These are phyloP conservation scores for Coemansia sp. DNA, from an alignment of 192 early-diverging fungal genomes.

Conservation along the genomic window DNA sequence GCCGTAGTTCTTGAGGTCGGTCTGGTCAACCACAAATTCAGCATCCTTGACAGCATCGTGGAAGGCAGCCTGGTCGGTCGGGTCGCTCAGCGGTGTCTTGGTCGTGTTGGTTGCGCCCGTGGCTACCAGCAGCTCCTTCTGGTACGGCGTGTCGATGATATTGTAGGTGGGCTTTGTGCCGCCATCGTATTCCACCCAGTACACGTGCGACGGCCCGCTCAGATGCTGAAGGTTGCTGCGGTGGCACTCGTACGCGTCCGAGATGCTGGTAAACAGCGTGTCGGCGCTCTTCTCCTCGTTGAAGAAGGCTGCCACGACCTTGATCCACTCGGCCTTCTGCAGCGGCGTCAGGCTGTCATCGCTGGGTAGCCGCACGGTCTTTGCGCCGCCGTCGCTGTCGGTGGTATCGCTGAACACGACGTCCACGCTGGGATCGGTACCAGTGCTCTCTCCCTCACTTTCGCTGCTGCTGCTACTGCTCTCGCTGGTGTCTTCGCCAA, in stretches of 20 bases:
- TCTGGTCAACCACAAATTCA: conserved; percentile 69
- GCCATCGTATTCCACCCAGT: conserved; percentile 59
- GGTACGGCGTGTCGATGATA: conserved; percentile 54
- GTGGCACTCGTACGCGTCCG: conserved; percentile 49
- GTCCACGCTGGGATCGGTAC: neutral
- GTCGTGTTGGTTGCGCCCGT: conserved; percentile 63
- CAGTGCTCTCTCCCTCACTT: too few species aligned
- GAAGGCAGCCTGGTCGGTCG: conserved; percentile 47
- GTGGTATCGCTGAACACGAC: conserved; percentile 37
- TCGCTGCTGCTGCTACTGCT: neutral
- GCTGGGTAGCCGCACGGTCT: conserved; percentile 32
- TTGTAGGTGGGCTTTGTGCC: conserved; percentile 58
- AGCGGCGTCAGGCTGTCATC: conserved; percentile 35
- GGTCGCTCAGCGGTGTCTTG: conserved; percentile 23
- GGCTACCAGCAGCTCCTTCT: conserved; percentile 59
- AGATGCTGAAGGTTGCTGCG: conserved; percentile 38
- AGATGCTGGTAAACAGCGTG: conserved; percentile 32
- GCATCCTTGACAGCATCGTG: conserved; percentile 57
- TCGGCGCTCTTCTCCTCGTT: conserved; percentile 37
- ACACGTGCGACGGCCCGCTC: conserved; percentile 52
- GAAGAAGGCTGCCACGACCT: conserved; percentile 46
- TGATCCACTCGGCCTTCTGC: conserved; percentile 54
- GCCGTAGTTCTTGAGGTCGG: conserved; percentile 41
- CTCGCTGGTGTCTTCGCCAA: conserved; percentile 10
- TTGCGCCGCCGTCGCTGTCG: conserved; percentile 24